Evolutionary conservation across 2,329 filamentous ascomycete genomes (phyloP), one percentile per base, ranked within the genome.

Genomic region (Penicillium sp.): DNA sequence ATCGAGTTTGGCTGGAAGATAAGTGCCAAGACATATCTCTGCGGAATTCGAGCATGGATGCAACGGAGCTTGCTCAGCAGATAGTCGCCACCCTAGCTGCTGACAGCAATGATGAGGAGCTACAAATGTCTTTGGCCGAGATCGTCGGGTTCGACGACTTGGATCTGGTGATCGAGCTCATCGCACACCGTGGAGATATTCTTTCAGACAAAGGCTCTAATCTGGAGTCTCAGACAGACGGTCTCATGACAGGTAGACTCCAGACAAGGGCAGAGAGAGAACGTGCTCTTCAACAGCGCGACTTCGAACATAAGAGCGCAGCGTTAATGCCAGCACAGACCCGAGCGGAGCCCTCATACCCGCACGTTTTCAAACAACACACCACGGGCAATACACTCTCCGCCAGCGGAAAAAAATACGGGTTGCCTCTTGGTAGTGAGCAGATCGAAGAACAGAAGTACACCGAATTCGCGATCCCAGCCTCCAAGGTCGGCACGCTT

Each of bases 91-190:
- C 92, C 3, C 70, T 99, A 30, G 79, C 79, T 7, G 88, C 89
- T 4, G 79, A 83, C 58, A 80, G 76, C 61, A 78, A 81, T 28
- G 87, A 95, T 50, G 88, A 95, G 50, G 89, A 95, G 69, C 75
- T 97, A n/a, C 92, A 97, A 68, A 91, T 90, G 64, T 83, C 86
- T 34, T 78, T 99, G 30, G 89, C 88, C 0, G 93, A 99, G 61
- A 81, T 96, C 36, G 78, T 99, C 52, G 93, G 95, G 0, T 97
- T 92, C 62, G 90, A 93, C 60, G 89, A 97, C 64, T 77, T 99
- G 14, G 92, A 99, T 57, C 84, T 99, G 61, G 86, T 97, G 45
- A 91, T 91, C 54, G 89, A 96, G 55, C 75, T 97, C n/a, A 86
- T 97, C 44, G 80, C 83, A 2, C 84, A 92, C 66, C 82, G 90